Conservation (phyloP, 805 yeast species). For the Spathaspora gorwiae region DNA sequence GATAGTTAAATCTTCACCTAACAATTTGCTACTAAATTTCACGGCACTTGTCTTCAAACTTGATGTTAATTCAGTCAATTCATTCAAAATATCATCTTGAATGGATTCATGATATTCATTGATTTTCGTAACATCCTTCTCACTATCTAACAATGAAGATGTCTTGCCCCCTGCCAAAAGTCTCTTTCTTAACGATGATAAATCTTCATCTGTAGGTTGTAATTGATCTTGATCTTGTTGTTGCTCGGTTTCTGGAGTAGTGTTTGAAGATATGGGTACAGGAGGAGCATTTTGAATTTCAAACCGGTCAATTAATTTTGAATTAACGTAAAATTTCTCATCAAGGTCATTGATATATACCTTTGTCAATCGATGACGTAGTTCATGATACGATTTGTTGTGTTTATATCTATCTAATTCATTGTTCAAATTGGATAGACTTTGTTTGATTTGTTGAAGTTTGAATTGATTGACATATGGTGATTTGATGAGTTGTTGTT, state of each 20-base stretch:
- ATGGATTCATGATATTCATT: slow-evolving; percentile 39
- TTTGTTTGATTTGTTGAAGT: slow-evolving; percentile 10
- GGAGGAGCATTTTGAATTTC: not conserved
- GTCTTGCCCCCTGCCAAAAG: slow-evolving; percentile 19
- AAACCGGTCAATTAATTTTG: slow-evolving; percentile 10
- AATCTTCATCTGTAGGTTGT: slow-evolving; percentile 12
- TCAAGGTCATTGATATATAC: slow-evolving; percentile 15
- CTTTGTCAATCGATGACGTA: slow-evolving; percentile 10
- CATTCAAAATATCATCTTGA: slow-evolving; percentile 47
- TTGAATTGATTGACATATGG: slow-evolving; percentile 19
- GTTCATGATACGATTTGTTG: slow-evolving; percentile 10
- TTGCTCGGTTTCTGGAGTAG: not conserved
- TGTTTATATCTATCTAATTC: slow-evolving; percentile 11
- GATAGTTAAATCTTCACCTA: slow-evolving; percentile 29
- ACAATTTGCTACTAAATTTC: slow-evolving; percentile 31
- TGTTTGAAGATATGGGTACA: not conserved
- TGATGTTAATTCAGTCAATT: slow-evolving; percentile 45
- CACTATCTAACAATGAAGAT: slow-evolving; percentile 4
- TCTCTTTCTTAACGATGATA: slow-evolving; percentile 19
- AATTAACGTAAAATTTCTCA: slow-evolving; percentile 17
- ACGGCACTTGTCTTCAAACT: slow-evolving; percentile 46
- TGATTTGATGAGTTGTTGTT: slow-evolving; percentile 9
- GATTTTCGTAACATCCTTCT: not conserved
- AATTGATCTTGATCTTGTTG: too few relatives aligned
- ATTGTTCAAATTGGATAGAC: slow-evolving; percentile 7